Evolutionary conservation across 305 asterid genomes (phyloP).

Genomic region (Plantago coronopus): DNA sequence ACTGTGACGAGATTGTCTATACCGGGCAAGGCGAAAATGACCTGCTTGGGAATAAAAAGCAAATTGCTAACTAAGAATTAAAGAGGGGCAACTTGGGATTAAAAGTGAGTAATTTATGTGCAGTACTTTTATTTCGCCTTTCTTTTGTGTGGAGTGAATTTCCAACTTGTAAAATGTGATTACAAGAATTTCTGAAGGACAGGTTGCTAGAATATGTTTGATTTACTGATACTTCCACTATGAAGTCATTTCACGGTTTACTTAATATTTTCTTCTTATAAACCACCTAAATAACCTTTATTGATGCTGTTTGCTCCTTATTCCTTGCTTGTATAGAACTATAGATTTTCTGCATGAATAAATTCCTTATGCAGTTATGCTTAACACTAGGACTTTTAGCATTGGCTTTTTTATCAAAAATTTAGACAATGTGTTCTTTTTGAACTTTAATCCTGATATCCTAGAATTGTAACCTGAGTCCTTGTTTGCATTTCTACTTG

Average conservation of each 20-base stretch:
- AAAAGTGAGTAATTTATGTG: constrained; percentile 35
- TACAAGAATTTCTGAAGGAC: neutral
- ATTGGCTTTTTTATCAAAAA: neutral
- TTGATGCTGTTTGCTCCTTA: no score
- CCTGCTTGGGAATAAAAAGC: constrained; percentile 70
- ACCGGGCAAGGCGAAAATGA: constrained; percentile 96
- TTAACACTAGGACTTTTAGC: no score
- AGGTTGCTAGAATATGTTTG: no score
- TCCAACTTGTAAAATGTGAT: neutral
- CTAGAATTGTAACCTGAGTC: no score
- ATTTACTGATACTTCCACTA: no score
- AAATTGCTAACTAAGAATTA: constrained; percentile 61
- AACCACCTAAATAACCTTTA: no score
- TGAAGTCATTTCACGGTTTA: no score
- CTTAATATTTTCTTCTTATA: no score
- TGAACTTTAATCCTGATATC: neutral
- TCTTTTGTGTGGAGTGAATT: neutral
- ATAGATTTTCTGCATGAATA: neutral
- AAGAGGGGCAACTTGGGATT: constrained; percentile 75
- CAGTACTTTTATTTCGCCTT: neutral
- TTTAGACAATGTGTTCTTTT: neutral
- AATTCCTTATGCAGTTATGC: neutral
- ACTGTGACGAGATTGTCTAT: constrained; percentile 66
- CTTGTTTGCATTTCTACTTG: neutral
- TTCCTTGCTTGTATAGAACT: no score